Evolutionary conservation across 306 rosid species (phyloP).

Genomic region (Senna tora): DNA sequence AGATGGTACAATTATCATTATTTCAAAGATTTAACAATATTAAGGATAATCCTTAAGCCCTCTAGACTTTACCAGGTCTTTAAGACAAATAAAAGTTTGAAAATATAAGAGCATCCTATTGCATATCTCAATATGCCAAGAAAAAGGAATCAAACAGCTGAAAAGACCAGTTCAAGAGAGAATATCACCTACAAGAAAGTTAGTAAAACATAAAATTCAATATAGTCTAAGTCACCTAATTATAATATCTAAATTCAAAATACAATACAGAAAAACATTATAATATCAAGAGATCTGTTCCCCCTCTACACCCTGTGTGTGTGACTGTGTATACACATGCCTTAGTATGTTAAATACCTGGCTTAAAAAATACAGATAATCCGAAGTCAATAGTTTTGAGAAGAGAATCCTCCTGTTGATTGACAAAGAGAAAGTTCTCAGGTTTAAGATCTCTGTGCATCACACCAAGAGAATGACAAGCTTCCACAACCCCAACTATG

Average conservation of each 20-base stretch:
- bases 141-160: neutral
- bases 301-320: neutral
- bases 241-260: slow-evolving; percentile 11
- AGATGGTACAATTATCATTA: slow-evolving; percentile 8
- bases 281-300: neutral
- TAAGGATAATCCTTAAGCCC: neutral
- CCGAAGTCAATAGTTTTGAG: slow-evolving; percentile 98
- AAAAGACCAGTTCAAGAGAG: slow-evolving; percentile 6
- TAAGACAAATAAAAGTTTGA: slow-evolving; percentile 11
- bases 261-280: neutral
- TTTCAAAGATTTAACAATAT: slow-evolving; percentile 3
- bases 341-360: slow-evolving; percentile 59
- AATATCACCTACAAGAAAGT: neutral
- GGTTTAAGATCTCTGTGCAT: slow-evolving; percentile 99
- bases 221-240: slow-evolving; percentile 1
- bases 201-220: slow-evolving; percentile 12
- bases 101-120: neutral
- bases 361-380: slow-evolving; percentile 88
- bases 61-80: neutral
- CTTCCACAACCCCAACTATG: slow-evolving; percentile 93
- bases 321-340: slow-evolving; percentile 7
- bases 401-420: slow-evolving; percentile 86
- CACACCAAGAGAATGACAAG: slow-evolving; percentile 93
- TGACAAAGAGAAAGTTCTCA: slow-evolving; percentile 89
- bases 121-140: neutral